Evolutionary conservation across 2,329 filamentous ascomycete species (phyloP).

Genomic region (Aspergillus fijiensis): DNA sequence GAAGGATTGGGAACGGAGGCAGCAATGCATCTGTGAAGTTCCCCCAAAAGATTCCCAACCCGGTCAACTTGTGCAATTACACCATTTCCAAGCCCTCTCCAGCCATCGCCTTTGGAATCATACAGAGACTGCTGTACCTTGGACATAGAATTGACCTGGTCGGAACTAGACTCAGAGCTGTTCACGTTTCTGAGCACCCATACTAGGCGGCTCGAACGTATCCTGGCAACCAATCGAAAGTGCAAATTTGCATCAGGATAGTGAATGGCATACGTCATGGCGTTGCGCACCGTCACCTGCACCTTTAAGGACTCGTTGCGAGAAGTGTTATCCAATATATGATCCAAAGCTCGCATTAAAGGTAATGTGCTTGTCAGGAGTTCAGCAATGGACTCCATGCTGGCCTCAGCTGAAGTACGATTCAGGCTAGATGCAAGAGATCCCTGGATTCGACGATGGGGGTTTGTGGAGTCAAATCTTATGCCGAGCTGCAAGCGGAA

Average conservation of each 20-base stretch:
- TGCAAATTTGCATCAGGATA: constrained; percentile 35
- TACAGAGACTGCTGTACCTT: constrained; percentile 36
- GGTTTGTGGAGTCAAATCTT: constrained; percentile 36
- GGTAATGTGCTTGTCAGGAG: constrained; percentile 38
- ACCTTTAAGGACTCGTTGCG: constrained; percentile 25
- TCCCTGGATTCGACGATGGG: constrained; percentile 43
- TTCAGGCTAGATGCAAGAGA: constrained; percentile 41
- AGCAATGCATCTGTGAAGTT: constrained; percentile 32
- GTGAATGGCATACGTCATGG: constrained; percentile 36
- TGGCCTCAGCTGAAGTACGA: constrained; percentile 27
- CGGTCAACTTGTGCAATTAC: constrained; percentile 35
- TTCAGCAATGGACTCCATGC: constrained; percentile 32
- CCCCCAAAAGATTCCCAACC: constrained; percentile 33
- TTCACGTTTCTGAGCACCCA: constrained; percentile 38
- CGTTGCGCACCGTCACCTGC: constrained; percentile 37
- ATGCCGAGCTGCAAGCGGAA: constrained; percentile 34
- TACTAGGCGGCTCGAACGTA: constrained; percentile 29
- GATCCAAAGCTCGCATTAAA: constrained; percentile 39
- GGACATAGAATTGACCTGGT: constrained; percentile 21
- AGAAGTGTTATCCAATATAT: constrained; percentile 29
- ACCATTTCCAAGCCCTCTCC: constrained; percentile 42
- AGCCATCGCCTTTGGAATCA: constrained; percentile 38
- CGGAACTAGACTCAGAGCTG: constrained; percentile 16
- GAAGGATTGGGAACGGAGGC: constrained; percentile 7
- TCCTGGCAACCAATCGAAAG: constrained; percentile 33